Base-by-base conservation (phyloP, 2,329 filamentous ascomycete species). In the Chrysosporium keratinophilum region DNA sequence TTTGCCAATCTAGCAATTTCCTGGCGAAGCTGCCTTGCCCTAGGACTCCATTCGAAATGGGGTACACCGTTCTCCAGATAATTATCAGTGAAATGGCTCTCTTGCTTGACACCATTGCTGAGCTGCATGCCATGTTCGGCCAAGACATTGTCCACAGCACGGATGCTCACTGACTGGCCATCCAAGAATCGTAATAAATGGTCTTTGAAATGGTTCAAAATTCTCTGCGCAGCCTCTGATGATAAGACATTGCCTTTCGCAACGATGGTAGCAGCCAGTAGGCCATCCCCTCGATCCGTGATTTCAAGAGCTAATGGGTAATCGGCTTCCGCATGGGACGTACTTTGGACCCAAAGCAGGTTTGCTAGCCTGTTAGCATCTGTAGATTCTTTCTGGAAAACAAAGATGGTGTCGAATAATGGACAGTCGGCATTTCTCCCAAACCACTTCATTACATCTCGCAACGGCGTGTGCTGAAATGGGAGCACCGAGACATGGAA, bases 391-490 rank as follows among this genome's bases (percentile, higher is more conserved):
- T 77, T 74, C 62, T 94, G 86, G 64, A 91, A 95, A 0, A 88
- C 85, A 60, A 96, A 94, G 1, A 96, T 72, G 0, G 77, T 84
- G 0, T 95, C 85, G 63, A 96, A 95, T 1, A 91, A 69, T 0
- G 79, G 74, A 41, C 78, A 67, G n/a, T 69, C 69, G 0, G 71
- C 71, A 2, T 77, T 77, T 3, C 74, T 72, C 0, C 78, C 76
- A 59, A 81, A 83, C 84, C 87, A 94, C 66, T 88, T 94, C 62
- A 86, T 82, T 34, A 96, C 84, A 44, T 87, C 80, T 19, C 88
- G 79, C 9, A 96, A 74, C 0, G 90, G 78, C 0, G 87, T 87
- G 60, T 91, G 85, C 57, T 94, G 88, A 59, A 84, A 91, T 0
- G 82, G 76, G 17, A 93, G 73, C 10, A 80, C 76, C 0, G 78